A percentile compares a stretch with the other conserved stretches of the same genome.
Conservation (phyloP, 2,329 filamentous ascomycete species). For the Scedosporium boydii region DNA sequence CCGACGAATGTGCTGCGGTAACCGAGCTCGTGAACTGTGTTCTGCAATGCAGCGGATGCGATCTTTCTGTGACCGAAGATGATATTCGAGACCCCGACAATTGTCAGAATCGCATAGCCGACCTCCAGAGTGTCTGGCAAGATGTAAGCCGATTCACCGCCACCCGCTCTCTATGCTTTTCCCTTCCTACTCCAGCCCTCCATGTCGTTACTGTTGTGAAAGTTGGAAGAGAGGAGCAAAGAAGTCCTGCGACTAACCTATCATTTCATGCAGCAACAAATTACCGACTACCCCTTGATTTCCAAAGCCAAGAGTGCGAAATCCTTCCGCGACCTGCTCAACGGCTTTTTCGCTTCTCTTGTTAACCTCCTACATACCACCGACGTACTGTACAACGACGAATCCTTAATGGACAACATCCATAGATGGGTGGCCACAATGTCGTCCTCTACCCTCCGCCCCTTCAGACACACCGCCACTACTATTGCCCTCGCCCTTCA, state of each 20-base stretch:
- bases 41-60: slow-evolving; percentile 67
- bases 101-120: slow-evolving; percentile 64
- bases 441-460: slow-evolving; percentile 78
- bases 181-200: neutral
- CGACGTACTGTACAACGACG: slow-evolving; percentile 70
- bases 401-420: slow-evolving; percentile 75
- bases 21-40: slow-evolving; percentile 59
- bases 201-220: neutral
- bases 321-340: slow-evolving; percentile 68
- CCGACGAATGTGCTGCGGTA: slow-evolving; percentile 43
- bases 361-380: slow-evolving; percentile 72
- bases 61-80: slow-evolving; percentile 65
- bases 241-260: neutral
- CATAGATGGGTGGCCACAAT: slow-evolving; percentile 84
- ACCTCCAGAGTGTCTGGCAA: slow-evolving; percentile 84
- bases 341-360: slow-evolving; percentile 69
- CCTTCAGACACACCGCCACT: slow-evolving; percentile 90
- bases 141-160: slow-evolving; percentile 40
- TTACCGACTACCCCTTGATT: slow-evolving; percentile 86
- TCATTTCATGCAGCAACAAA: slow-evolving; percentile 45
- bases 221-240: neutral
- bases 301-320: slow-evolving; percentile 68
- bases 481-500: slow-evolving; percentile 74
- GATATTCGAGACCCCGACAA: slow-evolving; percentile 89
- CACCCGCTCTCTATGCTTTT: neutral